Conservation (phyloP, 2,329 filamentous ascomycete genomes). For the Coniochaeta ligniaria region DNA sequence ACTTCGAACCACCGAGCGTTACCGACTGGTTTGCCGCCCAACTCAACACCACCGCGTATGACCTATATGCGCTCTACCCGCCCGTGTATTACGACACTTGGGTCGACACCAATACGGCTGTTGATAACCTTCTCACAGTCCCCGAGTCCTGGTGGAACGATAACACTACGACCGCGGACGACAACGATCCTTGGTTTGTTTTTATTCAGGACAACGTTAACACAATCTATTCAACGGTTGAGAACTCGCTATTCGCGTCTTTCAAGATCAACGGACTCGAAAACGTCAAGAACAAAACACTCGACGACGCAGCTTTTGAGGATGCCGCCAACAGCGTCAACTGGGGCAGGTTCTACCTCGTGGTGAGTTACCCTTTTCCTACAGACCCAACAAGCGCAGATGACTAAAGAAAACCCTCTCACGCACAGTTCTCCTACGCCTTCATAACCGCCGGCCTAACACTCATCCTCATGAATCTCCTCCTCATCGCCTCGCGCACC, state of each 20-base stretch:
- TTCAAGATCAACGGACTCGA: constrained; percentile 13
- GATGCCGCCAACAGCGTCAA: constrained; percentile 3
- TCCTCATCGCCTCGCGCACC: constrained; percentile 11
- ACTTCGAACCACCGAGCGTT: constrained; percentile 8
- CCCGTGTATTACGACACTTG: constrained; percentile 9
- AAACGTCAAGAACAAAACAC: constrained; percentile 1
- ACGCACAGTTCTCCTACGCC: constrained; percentile 12
- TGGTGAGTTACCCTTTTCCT: constrained; percentile 6
- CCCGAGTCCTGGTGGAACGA: constrained; percentile 1
- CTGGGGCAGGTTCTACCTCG: constrained; percentile 5
- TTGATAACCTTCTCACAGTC: constrained; percentile 1
- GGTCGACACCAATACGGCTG: constrained; percentile 1
- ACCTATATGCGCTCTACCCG: constrained; percentile 16
- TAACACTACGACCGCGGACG: not conserved
- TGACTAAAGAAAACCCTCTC: not conserved
- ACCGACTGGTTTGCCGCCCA: constrained; percentile 9
- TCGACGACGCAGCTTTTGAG: not conserved
- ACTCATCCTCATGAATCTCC: constrained; percentile 15
- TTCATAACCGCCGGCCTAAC: constrained; percentile 13
- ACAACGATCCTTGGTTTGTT: not conserved
- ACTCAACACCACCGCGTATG: constrained; percentile 15
- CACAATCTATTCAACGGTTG: not conserved
- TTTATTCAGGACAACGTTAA: not conserved
- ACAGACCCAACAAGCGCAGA: not conserved
- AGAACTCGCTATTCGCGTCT: constrained; percentile 14